phyloP scores from a whole-genome alignment of 2,329 filamentous ascomycete species.

The Neonectria punicea region DNA sequence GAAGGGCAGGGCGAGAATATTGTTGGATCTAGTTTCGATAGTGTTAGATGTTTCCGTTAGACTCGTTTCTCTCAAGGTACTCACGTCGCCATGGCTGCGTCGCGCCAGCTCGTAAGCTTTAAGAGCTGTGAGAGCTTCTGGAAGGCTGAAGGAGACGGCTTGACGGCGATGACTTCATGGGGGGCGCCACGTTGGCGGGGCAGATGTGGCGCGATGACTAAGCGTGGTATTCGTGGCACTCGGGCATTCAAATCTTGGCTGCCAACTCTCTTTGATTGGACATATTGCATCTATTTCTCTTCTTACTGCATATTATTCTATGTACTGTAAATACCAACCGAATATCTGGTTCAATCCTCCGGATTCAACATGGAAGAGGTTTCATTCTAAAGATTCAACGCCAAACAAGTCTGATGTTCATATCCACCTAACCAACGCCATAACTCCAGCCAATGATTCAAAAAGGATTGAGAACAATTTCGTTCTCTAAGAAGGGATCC shows the following conservation, averaged over 20 bases:
- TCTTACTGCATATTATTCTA: neutral
- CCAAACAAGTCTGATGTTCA: neutral
- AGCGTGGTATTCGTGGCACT: neutral
- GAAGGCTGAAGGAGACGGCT: slow-evolving; percentile 20
- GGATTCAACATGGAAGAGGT: neutral
- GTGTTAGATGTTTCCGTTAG: slow-evolving; percentile 15
- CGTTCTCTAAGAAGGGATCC: slow-evolving; percentile 55
- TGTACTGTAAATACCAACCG: neutral
- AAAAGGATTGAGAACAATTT: neutral
- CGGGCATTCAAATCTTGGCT: neutral
- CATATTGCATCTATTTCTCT: neutral
- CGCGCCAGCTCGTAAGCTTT: slow-evolving; percentile 20
- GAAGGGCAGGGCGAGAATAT: slow-evolving; percentile 85
- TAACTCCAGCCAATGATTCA: slow-evolving; percentile 14
- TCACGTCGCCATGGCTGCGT: slow-evolving; percentile 44
- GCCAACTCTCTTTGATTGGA: neutral
- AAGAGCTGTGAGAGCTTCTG: slow-evolving; percentile 9
- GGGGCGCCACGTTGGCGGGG: slow-evolving; percentile 38
- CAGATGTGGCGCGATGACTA: slow-evolving; percentile 31
- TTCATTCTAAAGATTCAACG: slow-evolving; percentile 1
- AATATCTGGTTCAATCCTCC: neutral
- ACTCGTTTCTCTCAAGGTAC: slow-evolving; percentile 11
- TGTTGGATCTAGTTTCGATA: slow-evolving; percentile 50
- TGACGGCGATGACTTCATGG: slow-evolving; percentile 40
- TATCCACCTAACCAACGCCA: slow-evolving; percentile 9